Percentiles rank a stretch among this genome's conserved stretches.
These are phyloP conservation scores for Beta vulgaris DNA, from an alignment of 148 eudicot species.

Conservation along the genomic window DNA sequence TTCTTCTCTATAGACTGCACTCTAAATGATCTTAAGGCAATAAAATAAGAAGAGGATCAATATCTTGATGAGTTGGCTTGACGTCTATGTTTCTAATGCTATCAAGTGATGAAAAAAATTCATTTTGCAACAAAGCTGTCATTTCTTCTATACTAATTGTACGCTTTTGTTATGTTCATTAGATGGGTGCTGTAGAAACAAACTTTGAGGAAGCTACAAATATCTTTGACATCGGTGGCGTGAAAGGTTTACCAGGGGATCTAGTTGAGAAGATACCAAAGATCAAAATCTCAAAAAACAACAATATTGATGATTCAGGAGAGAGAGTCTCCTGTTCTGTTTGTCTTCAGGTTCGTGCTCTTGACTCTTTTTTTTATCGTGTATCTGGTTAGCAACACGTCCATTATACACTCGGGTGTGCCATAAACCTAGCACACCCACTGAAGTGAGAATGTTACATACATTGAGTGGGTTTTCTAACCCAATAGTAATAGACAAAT, in stretches of 20 bases:
- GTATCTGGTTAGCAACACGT: too few species aligned
- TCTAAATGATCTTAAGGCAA: too few species aligned
- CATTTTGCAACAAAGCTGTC: neutral
- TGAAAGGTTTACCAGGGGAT: constrained; percentile 82
- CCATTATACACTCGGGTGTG: too few species aligned
- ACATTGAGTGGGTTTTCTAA: too few species aligned
- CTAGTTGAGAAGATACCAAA: constrained; percentile 84
- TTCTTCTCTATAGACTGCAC: too few species aligned
- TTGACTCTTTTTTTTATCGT: too few species aligned
- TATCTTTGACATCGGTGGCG: constrained; percentile 72
- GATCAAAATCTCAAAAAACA: constrained; percentile 60
- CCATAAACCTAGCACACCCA: too few species aligned
- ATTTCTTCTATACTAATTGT: neutral
- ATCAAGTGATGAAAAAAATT: neutral
- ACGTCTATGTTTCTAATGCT: neutral
- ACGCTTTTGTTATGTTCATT: neutral
- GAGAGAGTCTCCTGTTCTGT: constrained; percentile 88
- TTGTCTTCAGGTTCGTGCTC: constrained; percentile 74
- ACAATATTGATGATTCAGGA: constrained; percentile 70
- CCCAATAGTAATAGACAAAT: too few species aligned
- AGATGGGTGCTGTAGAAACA: constrained; percentile 96
- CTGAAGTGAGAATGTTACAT: too few species aligned
- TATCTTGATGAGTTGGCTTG: too few species aligned
- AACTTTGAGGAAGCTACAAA: constrained; percentile 70
- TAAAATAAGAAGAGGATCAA: too few species aligned